Base-by-base conservation (phyloP, 2,329 filamentous ascomycete genomes). In the Magnaporthales sp. region DNA sequence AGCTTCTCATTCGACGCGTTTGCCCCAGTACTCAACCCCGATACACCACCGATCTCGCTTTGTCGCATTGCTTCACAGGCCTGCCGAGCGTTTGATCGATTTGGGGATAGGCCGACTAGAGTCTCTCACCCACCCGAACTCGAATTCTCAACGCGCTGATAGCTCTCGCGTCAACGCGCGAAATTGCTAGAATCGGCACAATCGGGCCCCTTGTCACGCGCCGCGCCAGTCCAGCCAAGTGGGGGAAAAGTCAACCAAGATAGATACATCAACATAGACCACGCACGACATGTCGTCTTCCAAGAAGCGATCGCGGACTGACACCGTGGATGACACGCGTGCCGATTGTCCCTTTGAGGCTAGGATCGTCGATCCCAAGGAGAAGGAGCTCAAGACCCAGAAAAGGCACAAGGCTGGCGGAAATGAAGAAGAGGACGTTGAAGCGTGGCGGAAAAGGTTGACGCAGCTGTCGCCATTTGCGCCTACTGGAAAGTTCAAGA, bases 331-430 rank as follows among this genome's bases (percentile, higher is more conserved):
- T 68, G 83, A 85, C 70, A 80, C 78, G 69, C 80, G 83, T 70
- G 84, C 84, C 72, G 84, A 86, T 70, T 86, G 84, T 69, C 84
- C 83, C 11, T 87, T 85, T 68, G 75, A 74, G 54, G 78, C 86
- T 65, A 74, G 75, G 54, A 75, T 80, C 64, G 78, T 81, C 68
- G 79, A 82, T 67, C 76, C 79, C 9, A 83, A 81, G 67, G 78
- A 80, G 38, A 80, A 78, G 75, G 83, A 84, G 67, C 75, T 78
- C 68, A 81, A 81, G 70, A 72, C 77, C 68, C 75, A 75, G 69
- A 81, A 80, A 74, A 75, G 77, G 70, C 74, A 77, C 70, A 72
- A 80, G 81, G 71, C 80, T 80, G 68, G 76, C 63, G 77, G 76
- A 30, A 77, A 80, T 67, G 79, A 77, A 26, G 78, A 79, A 26